Evolutionary conservation across 306 rosid genomes (phyloP).

Genomic region (Quercus parvula): DNA sequence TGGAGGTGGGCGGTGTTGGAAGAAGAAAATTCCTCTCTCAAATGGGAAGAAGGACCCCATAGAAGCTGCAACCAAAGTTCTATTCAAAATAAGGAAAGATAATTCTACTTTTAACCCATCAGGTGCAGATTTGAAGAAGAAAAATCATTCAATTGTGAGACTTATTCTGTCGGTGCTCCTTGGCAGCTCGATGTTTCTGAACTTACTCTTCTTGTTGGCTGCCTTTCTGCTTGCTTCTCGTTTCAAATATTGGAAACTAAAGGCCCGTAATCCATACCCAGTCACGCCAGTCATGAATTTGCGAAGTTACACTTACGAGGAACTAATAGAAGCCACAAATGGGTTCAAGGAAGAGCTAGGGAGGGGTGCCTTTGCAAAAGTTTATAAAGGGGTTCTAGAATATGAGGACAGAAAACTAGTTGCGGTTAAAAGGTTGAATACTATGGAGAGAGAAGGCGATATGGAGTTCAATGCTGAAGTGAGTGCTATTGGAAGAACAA

Average conservation of each 20-base stretch:
- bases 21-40: conserved; percentile 25
- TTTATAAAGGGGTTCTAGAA: conserved; percentile 27
- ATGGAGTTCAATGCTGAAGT: conserved; percentile 33
- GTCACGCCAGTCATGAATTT: neutral
- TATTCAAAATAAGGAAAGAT: conserved; percentile 23
- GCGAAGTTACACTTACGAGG: conserved; percentile 13
- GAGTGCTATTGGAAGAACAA: conserved; percentile 32
- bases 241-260: neutral
- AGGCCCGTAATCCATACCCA: neutral
- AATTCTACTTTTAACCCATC: neutral
- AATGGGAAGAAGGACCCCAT: neutral
- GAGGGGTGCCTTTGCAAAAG: conserved; percentile 26
- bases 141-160: neutral
- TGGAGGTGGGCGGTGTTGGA: conserved; percentile 1
- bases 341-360: conserved; percentile 34
- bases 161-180: conserved; percentile 17
- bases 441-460: conserved; percentile 10
- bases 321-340: conserved; percentile 15
- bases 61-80: neutral
- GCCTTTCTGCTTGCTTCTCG: neutral
- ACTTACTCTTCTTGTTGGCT: neutral
- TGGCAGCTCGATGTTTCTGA: conserved; percentile 9
- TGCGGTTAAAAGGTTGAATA: conserved; percentile 33
- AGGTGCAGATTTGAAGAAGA: neutral
- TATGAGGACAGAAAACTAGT: neutral